These are phyloP conservation scores for Metschnikowia reukaufii DNA, from an alignment of 805 yeast genomes.

Conservation along the genomic window DNA sequence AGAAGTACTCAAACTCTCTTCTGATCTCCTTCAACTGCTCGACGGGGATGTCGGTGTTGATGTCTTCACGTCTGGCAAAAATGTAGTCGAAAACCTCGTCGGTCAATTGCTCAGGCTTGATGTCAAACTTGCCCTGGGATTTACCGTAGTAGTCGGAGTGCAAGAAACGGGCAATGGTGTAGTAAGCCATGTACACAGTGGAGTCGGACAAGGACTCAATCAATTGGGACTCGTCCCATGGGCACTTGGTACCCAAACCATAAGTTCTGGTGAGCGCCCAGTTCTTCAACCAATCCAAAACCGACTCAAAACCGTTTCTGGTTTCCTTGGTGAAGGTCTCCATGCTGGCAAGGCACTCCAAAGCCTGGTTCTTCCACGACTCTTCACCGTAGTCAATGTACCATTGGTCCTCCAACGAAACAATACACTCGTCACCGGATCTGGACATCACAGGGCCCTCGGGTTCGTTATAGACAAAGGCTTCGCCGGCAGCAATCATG, in stretches of 20 bases:
- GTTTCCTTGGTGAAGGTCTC: conserved; percentile 81
- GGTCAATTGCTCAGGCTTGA: conserved; percentile 81
- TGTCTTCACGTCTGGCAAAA: conserved; percentile 67
- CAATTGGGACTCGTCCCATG: conserved; percentile 94
- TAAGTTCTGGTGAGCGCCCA: conserved; percentile 98
- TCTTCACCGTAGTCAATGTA: conserved; percentile 96
- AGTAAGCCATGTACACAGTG: conserved; percentile 92
- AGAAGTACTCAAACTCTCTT: conserved; percentile 95
- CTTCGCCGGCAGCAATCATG: conserved; percentile 70
- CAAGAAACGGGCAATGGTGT: conserved; percentile 82
- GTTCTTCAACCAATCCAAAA: conserved; percentile 91
- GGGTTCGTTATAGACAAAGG: conserved; percentile 92
- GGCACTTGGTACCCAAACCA: conserved; percentile 91
- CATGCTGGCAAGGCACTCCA: conserved; percentile 75
- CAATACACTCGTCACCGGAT: conserved; percentile 96
- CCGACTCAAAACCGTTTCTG: conserved; percentile 88
- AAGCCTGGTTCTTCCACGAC: conserved; percentile 77
- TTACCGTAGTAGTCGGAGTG: conserved; percentile 86
- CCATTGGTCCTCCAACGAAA: conserved; percentile 98
- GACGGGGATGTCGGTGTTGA: conserved; percentile 58
- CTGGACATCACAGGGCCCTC: conserved; percentile 87
- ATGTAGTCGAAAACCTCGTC: conserved; percentile 92
- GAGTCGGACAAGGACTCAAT: conserved; percentile 96
- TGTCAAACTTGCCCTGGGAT: conserved; percentile 67
- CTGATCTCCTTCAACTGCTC: conserved; percentile 71